phyloP scores from a whole-genome alignment of 805 yeast genomes.

The Suhomyces prunicola region DNA sequence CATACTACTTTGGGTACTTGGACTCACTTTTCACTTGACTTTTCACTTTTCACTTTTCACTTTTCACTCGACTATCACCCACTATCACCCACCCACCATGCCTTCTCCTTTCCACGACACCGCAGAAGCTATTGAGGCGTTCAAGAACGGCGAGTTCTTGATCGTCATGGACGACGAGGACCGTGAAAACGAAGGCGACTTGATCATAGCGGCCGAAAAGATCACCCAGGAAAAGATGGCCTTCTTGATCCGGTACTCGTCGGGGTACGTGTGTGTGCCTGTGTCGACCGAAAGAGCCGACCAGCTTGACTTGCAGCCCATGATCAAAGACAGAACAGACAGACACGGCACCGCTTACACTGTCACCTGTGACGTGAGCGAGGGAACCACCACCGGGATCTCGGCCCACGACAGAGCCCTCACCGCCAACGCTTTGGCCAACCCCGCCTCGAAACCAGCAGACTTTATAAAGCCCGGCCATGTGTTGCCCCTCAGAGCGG shows the following conservation, averaged over 20 bases:
- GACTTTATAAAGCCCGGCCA: slow-evolving; percentile 94
- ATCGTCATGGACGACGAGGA: slow-evolving; percentile 96
- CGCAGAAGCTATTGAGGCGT: slow-evolving; percentile 14
- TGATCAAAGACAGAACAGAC: slow-evolving; percentile 62
- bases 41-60: not conserved
- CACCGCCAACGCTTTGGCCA: slow-evolving; percentile 73
- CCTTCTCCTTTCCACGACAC: not conserved
- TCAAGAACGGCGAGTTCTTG: slow-evolving; percentile 70
- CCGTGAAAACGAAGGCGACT: slow-evolving; percentile 97
- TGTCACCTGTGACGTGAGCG: slow-evolving; percentile 78
- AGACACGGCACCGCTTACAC: slow-evolving; percentile 98
- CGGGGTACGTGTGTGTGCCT: slow-evolving; percentile 95
- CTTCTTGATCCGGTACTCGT: slow-evolving; percentile 78
- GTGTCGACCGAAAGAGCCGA: slow-evolving; percentile 76
- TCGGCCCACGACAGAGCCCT: slow-evolving; percentile 91
- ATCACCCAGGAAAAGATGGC: slow-evolving; percentile 88
- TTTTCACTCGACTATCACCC: no score
- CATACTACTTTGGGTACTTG: no score
- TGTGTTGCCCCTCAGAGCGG: slow-evolving; percentile 87
- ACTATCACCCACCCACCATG: no score
- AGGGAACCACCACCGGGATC: slow-evolving; percentile 95
- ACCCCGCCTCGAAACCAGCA: slow-evolving; percentile 48
- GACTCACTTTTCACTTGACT: not conserved
- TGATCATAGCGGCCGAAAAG: slow-evolving; percentile 86
- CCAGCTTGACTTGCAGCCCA: slow-evolving; percentile 69